Conservation (phyloP, 2,329 filamentous ascomycete species). For the Colletotrichum sp. region DNA sequence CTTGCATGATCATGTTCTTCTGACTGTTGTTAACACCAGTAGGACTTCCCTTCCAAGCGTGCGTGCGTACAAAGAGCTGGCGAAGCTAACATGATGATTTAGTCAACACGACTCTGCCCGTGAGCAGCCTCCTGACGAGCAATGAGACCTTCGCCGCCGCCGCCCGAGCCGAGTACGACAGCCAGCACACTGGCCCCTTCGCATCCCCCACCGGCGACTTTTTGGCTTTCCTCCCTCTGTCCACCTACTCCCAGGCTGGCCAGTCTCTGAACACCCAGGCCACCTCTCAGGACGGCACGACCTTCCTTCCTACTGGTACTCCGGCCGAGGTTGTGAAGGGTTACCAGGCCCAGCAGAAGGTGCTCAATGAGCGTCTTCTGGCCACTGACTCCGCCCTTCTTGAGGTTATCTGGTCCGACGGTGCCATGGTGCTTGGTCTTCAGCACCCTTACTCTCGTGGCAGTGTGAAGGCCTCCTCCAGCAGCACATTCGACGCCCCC, state of each 20-base stretch:
- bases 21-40: conserved; percentile 14
- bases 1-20: conserved; percentile 19
- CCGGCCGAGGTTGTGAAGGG: conserved; percentile 40
- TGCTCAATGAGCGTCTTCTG: conserved; percentile 33
- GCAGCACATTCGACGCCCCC: conserved; percentile 36
- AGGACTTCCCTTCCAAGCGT: background rate
- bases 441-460: conserved; percentile 45
- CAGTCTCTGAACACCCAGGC: conserved; percentile 31
- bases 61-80: background rate
- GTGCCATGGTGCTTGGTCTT: conserved; percentile 32
- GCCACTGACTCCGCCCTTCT: conserved; percentile 28
- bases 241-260: conserved; percentile 30
- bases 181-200: conserved; percentile 32
- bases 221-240: conserved; percentile 22
- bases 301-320: conserved; percentile 35
- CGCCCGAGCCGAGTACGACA: conserved; percentile 33
- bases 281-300: conserved; percentile 33
- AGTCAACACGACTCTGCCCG: conserved; percentile 17
- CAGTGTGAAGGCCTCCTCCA: conserved; percentile 39
- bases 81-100: background rate
- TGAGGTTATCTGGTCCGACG: conserved; percentile 37
- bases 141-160: conserved; percentile 38
- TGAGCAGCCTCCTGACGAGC: conserved; percentile 25
- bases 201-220: conserved; percentile 28
- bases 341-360: conserved; percentile 38